These are phyloP conservation scores for Aschersonia sp. DNA, from an alignment of 2,329 filamentous ascomycete species.

Conservation along the genomic window DNA sequence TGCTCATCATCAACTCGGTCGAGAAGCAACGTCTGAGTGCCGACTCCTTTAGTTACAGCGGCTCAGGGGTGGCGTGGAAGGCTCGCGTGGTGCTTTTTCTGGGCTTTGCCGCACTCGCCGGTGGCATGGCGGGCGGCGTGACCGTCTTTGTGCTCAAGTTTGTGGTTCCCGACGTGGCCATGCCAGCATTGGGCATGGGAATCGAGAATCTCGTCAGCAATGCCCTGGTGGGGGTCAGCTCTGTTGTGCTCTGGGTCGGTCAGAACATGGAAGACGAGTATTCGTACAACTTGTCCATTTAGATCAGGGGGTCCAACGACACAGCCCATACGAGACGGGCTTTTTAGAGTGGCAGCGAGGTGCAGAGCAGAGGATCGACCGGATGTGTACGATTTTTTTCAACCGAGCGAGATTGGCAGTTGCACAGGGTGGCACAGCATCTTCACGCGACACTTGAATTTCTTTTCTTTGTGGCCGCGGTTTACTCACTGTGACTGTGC, in stretches of 20 bases:
- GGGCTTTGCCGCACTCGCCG: constrained; percentile 50
- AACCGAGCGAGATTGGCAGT: too few species aligned
- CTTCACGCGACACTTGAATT: too few species aligned
- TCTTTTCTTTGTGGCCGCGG: too few species aligned
- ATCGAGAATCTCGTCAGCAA: constrained; percentile 54
- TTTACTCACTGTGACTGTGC: too few species aligned
- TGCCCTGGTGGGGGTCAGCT: constrained; percentile 46
- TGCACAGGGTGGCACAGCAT: too few species aligned
- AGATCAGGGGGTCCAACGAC: background rate
- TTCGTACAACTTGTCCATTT: constrained; percentile 49
- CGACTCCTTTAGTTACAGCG: constrained; percentile 48
- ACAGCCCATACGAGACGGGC: too few species aligned
- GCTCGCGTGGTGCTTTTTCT: constrained; percentile 53
- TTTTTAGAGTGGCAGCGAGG: too few species aligned
- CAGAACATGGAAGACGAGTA: constrained; percentile 65
- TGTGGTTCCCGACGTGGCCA: constrained; percentile 38
- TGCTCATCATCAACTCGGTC: constrained; percentile 59
- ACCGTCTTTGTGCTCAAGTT: constrained; percentile 54
- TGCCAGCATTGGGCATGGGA: constrained; percentile 50
- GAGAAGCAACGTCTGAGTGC: constrained; percentile 51
- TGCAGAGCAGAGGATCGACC: too few species aligned
- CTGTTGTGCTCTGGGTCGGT: constrained; percentile 52
- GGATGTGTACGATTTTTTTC: too few species aligned
- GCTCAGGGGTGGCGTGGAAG: constrained; percentile 53
- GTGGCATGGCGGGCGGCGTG: constrained; percentile 56